Percentiles rank a stretch among this genome's conserved stretches.
Evolutionary conservation across 495 filamentous ascomycete species (phyloP).

Genomic region (Polyplosphaeria fusca): DNA sequence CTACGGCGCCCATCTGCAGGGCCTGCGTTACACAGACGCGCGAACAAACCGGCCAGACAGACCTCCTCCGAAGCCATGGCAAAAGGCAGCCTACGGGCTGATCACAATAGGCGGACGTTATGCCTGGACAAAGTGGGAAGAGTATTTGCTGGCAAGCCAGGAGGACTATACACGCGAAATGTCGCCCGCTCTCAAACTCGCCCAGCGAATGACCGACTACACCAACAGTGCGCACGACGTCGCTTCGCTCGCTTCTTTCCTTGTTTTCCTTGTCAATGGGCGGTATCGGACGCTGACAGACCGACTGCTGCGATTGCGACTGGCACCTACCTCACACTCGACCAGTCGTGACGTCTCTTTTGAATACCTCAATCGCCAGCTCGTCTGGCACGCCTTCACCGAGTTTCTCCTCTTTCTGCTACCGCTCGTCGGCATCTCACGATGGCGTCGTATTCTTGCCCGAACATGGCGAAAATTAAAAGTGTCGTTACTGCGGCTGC

Average conservation of each 20-base stretch:
- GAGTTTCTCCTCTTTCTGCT: conserved; percentile 96
- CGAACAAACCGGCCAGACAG: conserved; percentile 60
- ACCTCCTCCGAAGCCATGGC: conserved; percentile 63
- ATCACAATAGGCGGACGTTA: conserved; percentile 86
- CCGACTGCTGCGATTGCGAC: conserved; percentile 77
- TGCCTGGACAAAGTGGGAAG: conserved; percentile 85
- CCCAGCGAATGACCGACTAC: conserved; percentile 65
- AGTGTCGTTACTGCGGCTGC: conserved; percentile 52
- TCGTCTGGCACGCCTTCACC: conserved; percentile 98
- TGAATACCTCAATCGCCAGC: conserved; percentile 94
- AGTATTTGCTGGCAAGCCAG: conserved; percentile 41
- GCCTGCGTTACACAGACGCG: conserved; percentile 84
- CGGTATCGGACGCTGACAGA: conserved; percentile 89
- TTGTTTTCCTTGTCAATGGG: conserved; percentile 85
- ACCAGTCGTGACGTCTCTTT: conserved; percentile 89
- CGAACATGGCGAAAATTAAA: conserved; percentile 77
- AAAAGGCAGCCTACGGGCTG: conserved; percentile 81
- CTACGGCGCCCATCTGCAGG: conserved; percentile 90
- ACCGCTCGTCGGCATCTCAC: conserved; percentile 85
- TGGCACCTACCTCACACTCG: conserved; percentile 76
- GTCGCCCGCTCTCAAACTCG: conserved; percentile 50
- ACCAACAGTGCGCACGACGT: conserved; percentile 71
- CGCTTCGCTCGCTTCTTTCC: conserved; percentile 78
- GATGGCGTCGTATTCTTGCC: conserved; percentile 87
- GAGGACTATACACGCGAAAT: conserved; percentile 34